These are phyloP conservation scores for Aspergillus indologenus DNA, from an alignment of 495 filamentous ascomycete genomes.

Conservation along the genomic window DNA sequence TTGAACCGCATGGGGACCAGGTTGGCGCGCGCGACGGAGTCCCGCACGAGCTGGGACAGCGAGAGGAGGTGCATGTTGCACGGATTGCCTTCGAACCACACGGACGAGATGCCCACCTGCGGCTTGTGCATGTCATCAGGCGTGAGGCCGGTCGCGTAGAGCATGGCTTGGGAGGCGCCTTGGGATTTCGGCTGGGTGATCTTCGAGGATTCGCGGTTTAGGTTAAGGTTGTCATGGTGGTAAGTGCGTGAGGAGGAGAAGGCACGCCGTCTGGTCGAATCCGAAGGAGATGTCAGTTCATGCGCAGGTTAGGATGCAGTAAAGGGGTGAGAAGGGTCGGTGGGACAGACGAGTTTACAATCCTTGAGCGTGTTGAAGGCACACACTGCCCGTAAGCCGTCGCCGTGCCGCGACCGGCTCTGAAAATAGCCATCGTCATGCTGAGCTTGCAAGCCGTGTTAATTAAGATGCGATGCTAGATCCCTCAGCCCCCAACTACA, in stretches of 20 bases:
- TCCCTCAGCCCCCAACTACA: neutral
- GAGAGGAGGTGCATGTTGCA: conserved; percentile 99
- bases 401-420: neutral
- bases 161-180: conserved; percentile 97
- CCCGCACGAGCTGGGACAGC: conserved; percentile 75
- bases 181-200: conserved; percentile 97
- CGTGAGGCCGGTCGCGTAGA: conserved; percentile 87
- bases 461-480: neutral
- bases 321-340: too few species aligned
- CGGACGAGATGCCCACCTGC: conserved; percentile 94
- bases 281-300: neutral
- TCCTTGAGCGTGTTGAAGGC: neutral
- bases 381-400: neutral
- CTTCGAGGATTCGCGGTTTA: conserved; percentile 78
- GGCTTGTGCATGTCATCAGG: conserved; percentile 88
- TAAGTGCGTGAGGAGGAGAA: neutral
- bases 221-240: conserved; percentile 23
- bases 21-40: conserved; percentile 78
- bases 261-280: neutral
- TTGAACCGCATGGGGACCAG: conserved; percentile 92
- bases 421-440: neutral
- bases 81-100: conserved; percentile 87
- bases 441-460: neutral
- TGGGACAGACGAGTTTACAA: too few species aligned
- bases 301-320: neutral